Evolutionary conservation across 2,329 filamentous ascomycete genomes (phyloP).

Genomic region (Trichoderma pleuroti): DNA sequence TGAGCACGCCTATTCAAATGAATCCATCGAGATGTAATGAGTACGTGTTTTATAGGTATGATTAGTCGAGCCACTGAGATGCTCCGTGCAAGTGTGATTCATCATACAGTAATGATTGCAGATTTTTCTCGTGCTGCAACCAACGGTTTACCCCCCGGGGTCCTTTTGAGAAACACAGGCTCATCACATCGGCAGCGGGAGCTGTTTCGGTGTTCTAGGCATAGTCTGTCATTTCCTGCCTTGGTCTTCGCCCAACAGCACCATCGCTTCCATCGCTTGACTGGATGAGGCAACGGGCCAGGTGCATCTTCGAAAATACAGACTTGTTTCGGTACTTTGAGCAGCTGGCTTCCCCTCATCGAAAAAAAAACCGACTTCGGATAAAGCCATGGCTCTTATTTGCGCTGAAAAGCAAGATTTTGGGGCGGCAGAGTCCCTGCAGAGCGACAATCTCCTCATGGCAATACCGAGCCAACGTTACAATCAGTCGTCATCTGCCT

Average conservation of each 20-base stretch:
- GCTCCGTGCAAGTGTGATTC: neutral
- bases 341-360: neutral
- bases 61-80: neutral
- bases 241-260: neutral
- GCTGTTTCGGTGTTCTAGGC: neutral
- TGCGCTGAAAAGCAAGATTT: neutral
- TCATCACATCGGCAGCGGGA: neutral
- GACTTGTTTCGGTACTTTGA: neutral
- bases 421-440: neutral
- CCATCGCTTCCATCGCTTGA: neutral
- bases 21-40: neutral
- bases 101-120: neutral
- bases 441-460: neutral
- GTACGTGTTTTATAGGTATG: neutral
- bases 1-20: neutral
- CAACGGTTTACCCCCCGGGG: neutral
- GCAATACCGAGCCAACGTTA: neutral
- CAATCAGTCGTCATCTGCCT: conserved; percentile 13
- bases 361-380: neutral
- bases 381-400: neutral
- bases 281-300: neutral
- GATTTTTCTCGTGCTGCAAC: neutral
- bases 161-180: neutral
- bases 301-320: neutral
- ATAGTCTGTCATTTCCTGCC: neutral